Evolutionary conservation across 441 rosid species (phyloP).

Genomic region (Omphalea diandra): DNA sequence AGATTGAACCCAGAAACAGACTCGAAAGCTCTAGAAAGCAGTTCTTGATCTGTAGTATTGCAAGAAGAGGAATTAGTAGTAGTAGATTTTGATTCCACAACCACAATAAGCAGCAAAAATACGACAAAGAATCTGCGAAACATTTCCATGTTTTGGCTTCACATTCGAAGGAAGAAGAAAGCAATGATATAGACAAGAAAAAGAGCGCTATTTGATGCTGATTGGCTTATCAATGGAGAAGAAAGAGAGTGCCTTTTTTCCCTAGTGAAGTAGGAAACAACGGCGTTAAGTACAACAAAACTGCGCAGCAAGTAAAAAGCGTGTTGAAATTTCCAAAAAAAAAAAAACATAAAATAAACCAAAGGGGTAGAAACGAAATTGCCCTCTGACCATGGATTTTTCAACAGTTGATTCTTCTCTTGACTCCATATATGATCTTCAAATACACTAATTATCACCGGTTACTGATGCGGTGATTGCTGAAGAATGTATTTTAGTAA

Average conservation of each 20-base stretch:
- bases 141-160: conserved; percentile 24
- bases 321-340: not conserved
- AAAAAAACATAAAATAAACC: not conserved
- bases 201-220: not conserved
- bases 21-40: conserved; percentile 50
- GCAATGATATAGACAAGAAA: not conserved
- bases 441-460: conserved; percentile 1
- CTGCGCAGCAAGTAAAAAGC: not conserved
- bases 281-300: conserved; percentile 25
- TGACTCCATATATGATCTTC: not conserved
- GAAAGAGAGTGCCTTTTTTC: not conserved
- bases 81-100: conserved; percentile 42
- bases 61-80: no score
- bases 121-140: conserved; percentile 35
- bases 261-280: conserved; percentile 27
- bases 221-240: not conserved
- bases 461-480: conserved; percentile 24
- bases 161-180: not conserved
- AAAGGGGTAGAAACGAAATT: not conserved
- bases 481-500: no score
- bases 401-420: not conserved
- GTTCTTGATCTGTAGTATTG: conserved; percentile 41
- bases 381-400: not conserved
- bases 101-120: conserved; percentile 39
- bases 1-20: conserved; percentile 61